These are phyloP conservation scores for Globisporangium recalcitrans DNA, from an alignment of 352 stramenopile species.

Conservation along the genomic window DNA sequence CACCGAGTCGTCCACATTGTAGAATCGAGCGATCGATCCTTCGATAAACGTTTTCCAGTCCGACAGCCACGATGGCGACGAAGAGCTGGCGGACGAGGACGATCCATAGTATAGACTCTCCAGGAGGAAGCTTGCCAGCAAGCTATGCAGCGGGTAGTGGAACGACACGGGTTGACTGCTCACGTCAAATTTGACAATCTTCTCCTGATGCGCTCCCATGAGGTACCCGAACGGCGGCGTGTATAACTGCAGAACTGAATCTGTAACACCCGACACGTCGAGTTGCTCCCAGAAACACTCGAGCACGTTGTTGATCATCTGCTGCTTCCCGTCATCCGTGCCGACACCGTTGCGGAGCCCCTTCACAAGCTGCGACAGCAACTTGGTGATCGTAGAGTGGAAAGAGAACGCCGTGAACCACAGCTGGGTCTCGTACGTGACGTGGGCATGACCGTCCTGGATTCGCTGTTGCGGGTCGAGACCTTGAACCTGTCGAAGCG, in stretches of 20 bases:
- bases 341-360: constrained; percentile 55
- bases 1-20: constrained; percentile 20
- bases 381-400: constrained; percentile 62
- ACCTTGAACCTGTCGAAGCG: constrained; percentile 70
- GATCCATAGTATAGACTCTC: constrained; percentile 67
- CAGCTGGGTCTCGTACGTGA: constrained; percentile 93
- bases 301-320: constrained; percentile 70
- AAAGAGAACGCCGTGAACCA: constrained; percentile 94
- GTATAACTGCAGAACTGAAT: constrained; percentile 45
- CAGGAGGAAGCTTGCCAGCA: constrained; percentile 77
- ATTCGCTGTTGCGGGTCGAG: constrained; percentile 74
- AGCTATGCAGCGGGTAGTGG: constrained; percentile 85
- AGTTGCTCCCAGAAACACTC: constrained; percentile 72
- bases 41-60: constrained; percentile 52
- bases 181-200: constrained; percentile 78
- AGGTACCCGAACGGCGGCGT: constrained; percentile 57
- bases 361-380: constrained; percentile 56
- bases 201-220: constrained; percentile 37
- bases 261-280: constrained; percentile 35
- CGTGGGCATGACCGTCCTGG: constrained; percentile 78
- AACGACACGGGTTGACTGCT: constrained; percentile 78
- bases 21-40: constrained; percentile 35
- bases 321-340: constrained; percentile 29
- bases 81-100: constrained; percentile 12
- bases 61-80: constrained; percentile 30